Base-by-base conservation (phyloP, 2,329 filamentous ascomycete genomes). In the Alternaria dauci region DNA sequence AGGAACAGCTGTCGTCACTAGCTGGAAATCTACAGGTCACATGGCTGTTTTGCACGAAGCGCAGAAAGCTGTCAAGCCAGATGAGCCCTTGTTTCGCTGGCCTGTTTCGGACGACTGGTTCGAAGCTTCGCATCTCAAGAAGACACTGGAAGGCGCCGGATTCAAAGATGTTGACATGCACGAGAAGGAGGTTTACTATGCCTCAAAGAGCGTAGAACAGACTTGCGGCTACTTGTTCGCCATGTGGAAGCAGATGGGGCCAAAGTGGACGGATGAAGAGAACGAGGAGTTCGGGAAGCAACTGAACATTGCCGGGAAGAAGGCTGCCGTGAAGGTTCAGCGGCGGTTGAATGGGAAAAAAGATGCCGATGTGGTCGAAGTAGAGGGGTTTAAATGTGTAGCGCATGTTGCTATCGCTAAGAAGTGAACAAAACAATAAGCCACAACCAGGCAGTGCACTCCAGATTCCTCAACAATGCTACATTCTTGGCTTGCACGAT, bases 1-100 rank as follows among this genome's bases (percentile, higher is more conserved):
- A 12, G 78, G 80, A 3, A 67, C 70, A 1, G 79, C 80, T 2
- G 61, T 78, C 3, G 69, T 80, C 12, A 66, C 65, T 6, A 38
- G 54, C 2, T 68, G 67, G 73, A 64, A 66, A n/a, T 30, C 56
- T 5, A 28, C 58, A 11, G 56, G 38, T 0, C 48, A 62, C 3
- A 41, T 63, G 11, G 9, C 36, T 11, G 25, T 63, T 12, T 39
- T 61, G 2, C 46, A 63, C 1, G 41, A 51, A 32, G 62, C 55
- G 39, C 66, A 69, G 36, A 41, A 34, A 8, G 55, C 51, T 1
- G 58, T 59, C 11, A 53, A 50, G 2, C 60, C 62, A 4, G 39
- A 52, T 12, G 55, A 34, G 2, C 51, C 62, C 2, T 26, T 59
- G n/a, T 63, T 65, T 41, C 43, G 52, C 14, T 52, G 59, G 18